Evolutionary conservation across 768 basidiomycete genomes (phyloP).

Genomic region (Calocera viscosa): DNA sequence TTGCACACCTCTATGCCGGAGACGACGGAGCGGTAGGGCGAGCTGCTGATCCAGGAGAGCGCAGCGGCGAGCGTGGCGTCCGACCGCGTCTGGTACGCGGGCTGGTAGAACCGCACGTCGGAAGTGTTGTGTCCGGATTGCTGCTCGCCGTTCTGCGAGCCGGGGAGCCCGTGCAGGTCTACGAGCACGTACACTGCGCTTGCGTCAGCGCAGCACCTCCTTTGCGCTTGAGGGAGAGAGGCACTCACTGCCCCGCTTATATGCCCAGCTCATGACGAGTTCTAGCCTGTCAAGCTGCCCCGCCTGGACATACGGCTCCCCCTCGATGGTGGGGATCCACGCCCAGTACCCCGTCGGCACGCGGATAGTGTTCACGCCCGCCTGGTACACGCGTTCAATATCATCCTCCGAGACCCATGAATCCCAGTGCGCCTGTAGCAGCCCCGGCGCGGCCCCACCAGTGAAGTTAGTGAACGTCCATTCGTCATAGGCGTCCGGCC

Average conservation of each 20-base stretch:
- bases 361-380: slow-evolving; percentile 21
- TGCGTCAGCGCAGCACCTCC: neutral
- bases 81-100: slow-evolving; percentile 16
- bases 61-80: slow-evolving; percentile 19
- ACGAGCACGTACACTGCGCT: slow-evolving; percentile 19
- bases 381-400: slow-evolving; percentile 18
- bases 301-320: slow-evolving; percentile 17
- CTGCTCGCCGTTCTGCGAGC: slow-evolving; percentile 23
- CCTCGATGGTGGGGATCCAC: slow-evolving; percentile 16
- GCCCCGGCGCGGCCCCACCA: neutral
- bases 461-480: slow-evolving; percentile 12
- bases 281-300: slow-evolving; percentile 19
- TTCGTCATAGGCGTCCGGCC: slow-evolving; percentile 13
- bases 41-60: slow-evolving; percentile 17
- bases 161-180: slow-evolving; percentile 22
- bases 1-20: slow-evolving; percentile 17
- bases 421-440: slow-evolving; percentile 25
- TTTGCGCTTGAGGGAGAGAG: neutral
- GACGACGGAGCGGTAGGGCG: slow-evolving; percentile 21
- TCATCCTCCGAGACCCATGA: slow-evolving; percentile 31
- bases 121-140: slow-evolving; percentile 18
- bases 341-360: slow-evolving; percentile 23
- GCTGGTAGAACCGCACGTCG: slow-evolving; percentile 15
- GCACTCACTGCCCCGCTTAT: neutral
- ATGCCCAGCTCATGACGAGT: slow-evolving; percentile 14